A percentile compares a stretch with the other conserved stretches of the same genome.
phyloP scores from a whole-genome alignment of 495 filamentous ascomycete genomes.

The Elasticomyces elasticus region DNA sequence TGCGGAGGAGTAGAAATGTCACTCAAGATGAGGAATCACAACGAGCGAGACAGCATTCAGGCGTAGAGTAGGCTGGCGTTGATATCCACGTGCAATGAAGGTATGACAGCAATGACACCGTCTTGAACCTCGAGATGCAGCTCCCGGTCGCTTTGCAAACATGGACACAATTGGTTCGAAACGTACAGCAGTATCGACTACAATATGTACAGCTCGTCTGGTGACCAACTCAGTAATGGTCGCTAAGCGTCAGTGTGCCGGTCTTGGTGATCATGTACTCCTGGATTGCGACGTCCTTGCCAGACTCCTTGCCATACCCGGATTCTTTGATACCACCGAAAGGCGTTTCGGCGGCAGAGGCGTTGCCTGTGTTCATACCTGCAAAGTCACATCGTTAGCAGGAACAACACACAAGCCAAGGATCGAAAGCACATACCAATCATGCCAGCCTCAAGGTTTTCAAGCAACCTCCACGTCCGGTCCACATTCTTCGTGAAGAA shows the following conservation, averaged over 20 bases:
- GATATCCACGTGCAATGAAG: too few relatives aligned
- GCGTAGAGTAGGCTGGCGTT: too few relatives aligned
- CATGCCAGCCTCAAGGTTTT: slow-evolving; percentile 69
- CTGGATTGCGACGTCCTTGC: slow-evolving; percentile 59
- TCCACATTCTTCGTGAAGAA: slow-evolving; percentile 68
- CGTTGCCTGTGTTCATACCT: slow-evolving; percentile 37
- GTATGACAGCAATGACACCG: too few relatives aligned
- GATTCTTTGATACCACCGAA: slow-evolving; percentile 70
- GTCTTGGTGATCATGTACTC: slow-evolving; percentile 68
- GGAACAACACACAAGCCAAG: background rate
- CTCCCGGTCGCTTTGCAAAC: background rate
- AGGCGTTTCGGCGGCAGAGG: slow-evolving; percentile 58
- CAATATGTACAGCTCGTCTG: too few relatives aligned
- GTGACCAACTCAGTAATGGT: slow-evolving; percentile 22
- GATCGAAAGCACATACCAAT: slow-evolving; percentile 34
- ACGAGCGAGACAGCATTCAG: too few relatives aligned
- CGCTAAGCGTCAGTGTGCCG: slow-evolving; percentile 24
- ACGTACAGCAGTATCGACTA: too few relatives aligned
- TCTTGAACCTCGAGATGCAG: background rate
- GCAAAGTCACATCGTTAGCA: background rate
- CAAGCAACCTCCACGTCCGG: slow-evolving; percentile 59
- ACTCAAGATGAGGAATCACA: too few relatives aligned
- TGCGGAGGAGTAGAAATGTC: slow-evolving; percentile 32
- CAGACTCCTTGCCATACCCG: slow-evolving; percentile 67
- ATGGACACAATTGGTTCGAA: too few relatives aligned